These are phyloP conservation scores for Salvia miltiorrhiza DNA, from an alignment of 257 asterid genomes.

Conservation along the genomic window DNA sequence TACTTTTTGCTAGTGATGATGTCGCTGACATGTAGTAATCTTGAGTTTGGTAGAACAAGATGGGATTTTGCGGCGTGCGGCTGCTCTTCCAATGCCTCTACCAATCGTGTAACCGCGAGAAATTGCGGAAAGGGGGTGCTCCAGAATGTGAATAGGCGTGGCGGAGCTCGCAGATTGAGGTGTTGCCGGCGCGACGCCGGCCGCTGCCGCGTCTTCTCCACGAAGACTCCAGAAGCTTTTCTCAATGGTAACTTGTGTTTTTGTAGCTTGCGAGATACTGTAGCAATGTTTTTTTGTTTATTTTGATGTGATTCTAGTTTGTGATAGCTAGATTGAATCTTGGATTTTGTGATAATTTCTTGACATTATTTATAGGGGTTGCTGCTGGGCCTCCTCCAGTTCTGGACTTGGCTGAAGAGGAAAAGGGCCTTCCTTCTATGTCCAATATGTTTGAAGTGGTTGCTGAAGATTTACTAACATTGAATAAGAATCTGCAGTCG, in stretches of 20 bases:
- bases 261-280: neutral
- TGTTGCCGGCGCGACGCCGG: slow-evolving; percentile 53
- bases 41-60: slow-evolving; percentile 59
- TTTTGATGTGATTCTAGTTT: neutral
- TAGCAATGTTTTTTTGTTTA: neutral
- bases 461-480: slow-evolving; percentile 67
- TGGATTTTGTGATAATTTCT: slow-evolving; percentile 20
- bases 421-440: slow-evolving; percentile 36
- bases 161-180: slow-evolving; percentile 38
- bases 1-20: slow-evolving; percentile 41
- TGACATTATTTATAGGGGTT: slow-evolving; percentile 31
- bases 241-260: slow-evolving; percentile 45
- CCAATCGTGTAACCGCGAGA: slow-evolving; percentile 32
- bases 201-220: slow-evolving; percentile 55
- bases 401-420: slow-evolving; percentile 47
- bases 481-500: slow-evolving; percentile 75
- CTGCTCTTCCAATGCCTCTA: slow-evolving; percentile 63
- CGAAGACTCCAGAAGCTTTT: slow-evolving; percentile 59
- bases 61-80: slow-evolving; percentile 63
- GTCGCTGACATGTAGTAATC: slow-evolving; percentile 67
- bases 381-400: slow-evolving; percentile 52
- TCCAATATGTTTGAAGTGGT: slow-evolving; percentile 72
- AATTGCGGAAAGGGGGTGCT: slow-evolving; percentile 38
- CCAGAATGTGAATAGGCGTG: slow-evolving; percentile 47
- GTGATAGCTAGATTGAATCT: neutral